These are phyloP conservation scores for Nicotiana paniculata DNA, from an alignment of 257 asterid species.

Conservation along the genomic window DNA sequence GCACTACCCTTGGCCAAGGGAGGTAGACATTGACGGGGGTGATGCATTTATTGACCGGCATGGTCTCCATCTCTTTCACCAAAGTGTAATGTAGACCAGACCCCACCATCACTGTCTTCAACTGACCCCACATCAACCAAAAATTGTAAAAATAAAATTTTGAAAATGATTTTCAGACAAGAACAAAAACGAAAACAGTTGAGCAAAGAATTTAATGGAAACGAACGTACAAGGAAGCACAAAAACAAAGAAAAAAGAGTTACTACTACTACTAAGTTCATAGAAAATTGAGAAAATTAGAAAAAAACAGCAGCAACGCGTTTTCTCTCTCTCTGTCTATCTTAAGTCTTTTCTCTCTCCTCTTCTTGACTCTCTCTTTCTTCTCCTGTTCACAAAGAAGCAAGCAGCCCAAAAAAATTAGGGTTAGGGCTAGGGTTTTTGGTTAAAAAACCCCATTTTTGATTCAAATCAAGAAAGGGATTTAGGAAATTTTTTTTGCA, in stretches of 20 bases:
- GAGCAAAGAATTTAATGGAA: conserved; percentile 4
- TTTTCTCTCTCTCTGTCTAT: conserved; percentile 23
- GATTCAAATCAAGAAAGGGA: neutral
- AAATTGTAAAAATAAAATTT: neutral
- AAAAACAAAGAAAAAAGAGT: neutral
- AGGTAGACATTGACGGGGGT: neutral
- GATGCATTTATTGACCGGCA: conserved; percentile 13
- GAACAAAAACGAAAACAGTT: conserved; percentile 9
- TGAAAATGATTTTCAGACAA: neutral
- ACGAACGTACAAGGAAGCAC: neutral
- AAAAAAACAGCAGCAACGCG: conserved; percentile 35
- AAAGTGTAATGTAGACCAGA: neutral
- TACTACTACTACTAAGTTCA: neutral
- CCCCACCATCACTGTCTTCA: neutral
- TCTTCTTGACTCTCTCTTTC: conserved; percentile 15
- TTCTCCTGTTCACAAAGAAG: conserved; percentile 27
- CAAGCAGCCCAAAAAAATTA: conserved; percentile 28
- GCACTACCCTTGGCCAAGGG: too few species aligned
- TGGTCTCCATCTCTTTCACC: neutral
- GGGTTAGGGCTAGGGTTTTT: conserved; percentile 52
- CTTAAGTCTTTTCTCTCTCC: neutral
- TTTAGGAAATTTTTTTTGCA: conserved; percentile 8
- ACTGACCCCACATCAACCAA: neutral
- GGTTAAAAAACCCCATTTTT: conserved; percentile 7
- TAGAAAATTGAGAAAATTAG: neutral